A percentile compares a stretch with the other conserved stretches of the same genome.
phyloP scores from a whole-genome alignment of 176 grass and related monocot species.

The Leersia perrieri region DNA sequence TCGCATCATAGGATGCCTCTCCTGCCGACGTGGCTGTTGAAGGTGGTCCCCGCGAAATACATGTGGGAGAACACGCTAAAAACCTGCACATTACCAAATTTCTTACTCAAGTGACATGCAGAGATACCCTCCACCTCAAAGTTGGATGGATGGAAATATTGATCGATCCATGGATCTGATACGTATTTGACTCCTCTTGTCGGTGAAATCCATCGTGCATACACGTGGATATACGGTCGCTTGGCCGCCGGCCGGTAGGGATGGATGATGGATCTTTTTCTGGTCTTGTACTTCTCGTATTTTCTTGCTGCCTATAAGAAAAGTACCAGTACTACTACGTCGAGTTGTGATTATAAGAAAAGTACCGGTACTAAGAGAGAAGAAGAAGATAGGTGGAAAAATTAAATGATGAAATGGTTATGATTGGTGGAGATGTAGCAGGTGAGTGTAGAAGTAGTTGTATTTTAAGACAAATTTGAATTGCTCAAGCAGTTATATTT shows the following conservation, averaged over 20 bases:
- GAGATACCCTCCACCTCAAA: not conserved
- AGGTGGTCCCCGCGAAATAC: not conserved
- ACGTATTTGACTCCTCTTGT: not conserved
- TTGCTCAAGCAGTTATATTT: no score
- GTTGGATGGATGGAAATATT: not conserved
- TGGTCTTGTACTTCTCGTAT: not conserved
- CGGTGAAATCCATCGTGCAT: not conserved
- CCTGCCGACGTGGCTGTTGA: not conserved
- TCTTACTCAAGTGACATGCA: not conserved
- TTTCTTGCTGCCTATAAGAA: not conserved
- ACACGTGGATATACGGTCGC: conserved; percentile 11
- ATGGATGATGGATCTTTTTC: not conserved
- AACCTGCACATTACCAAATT: not conserved
- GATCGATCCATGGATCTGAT: not conserved
- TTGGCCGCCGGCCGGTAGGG: not conserved
- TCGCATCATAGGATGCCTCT: conserved; percentile 31
- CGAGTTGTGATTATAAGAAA: no score
- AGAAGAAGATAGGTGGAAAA: no score
- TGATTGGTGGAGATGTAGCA: no score
- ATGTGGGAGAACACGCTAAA: not conserved
- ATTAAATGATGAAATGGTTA: no score
- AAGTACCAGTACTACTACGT: no score
- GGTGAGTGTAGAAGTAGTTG: no score
- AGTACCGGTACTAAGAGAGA: no score
- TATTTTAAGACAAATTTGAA: no score